Percentiles rank a stretch among this genome's conserved stretches.
Conservation (phyloP, 768 basidiomycete genomes). For the Flagelloscypha sp. region DNA sequence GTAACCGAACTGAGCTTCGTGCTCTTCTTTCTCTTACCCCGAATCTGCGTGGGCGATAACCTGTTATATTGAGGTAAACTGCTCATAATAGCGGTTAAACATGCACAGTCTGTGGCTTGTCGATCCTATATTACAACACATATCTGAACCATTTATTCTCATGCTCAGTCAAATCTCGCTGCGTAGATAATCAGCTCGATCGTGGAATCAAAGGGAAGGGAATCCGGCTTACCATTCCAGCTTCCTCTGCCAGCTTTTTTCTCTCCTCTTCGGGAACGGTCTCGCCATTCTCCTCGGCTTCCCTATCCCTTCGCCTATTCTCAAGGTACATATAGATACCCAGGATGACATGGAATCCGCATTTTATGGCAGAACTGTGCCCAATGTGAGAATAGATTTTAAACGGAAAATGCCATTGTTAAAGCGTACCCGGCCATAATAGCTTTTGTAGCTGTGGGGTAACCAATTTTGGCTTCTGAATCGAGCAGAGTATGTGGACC, state of each 20-base stretch:
- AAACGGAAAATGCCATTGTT: no score
- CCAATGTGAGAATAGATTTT: no score
- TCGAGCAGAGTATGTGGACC: conserved; percentile 9
- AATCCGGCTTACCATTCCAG: conserved; percentile 13
- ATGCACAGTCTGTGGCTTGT: no score
- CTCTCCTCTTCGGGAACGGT: conserved; percentile 9
- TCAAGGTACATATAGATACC: conserved; percentile 23
- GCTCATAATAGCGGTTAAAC: no score
- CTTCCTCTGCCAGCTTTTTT: conserved; percentile 11
- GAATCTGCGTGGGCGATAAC: no score
- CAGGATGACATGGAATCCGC: conserved; percentile 17
- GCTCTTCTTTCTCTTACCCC: no score
- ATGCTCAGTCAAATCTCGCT: neutral
- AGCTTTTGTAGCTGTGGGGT: conserved; percentile 18
- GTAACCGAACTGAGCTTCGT: no score
- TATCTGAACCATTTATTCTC: conserved; percentile 14
- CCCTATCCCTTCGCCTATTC: conserved; percentile 18
- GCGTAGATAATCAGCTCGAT: no score
- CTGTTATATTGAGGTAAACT: no score
- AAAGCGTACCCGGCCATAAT: conserved; percentile 18
- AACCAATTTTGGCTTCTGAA: conserved; percentile 12
- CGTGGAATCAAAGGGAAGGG: no score
- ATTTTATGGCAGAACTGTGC: no score
- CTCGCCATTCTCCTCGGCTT: conserved; percentile 9
- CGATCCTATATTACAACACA: conserved; percentile 7